Conservation (phyloP, 306 rosid species). For the Mimosa pudica region DNA sequence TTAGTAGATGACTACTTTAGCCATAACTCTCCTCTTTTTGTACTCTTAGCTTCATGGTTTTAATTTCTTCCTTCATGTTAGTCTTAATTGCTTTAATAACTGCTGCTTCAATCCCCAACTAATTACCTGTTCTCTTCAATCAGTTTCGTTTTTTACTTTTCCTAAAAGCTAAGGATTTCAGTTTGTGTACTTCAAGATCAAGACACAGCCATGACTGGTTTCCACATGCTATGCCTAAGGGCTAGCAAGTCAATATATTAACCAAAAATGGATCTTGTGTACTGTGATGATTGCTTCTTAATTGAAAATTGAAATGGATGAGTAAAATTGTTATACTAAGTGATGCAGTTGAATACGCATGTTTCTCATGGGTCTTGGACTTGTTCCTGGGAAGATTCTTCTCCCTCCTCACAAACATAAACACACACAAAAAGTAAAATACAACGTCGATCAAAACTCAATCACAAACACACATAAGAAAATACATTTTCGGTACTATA, state of each 20-base stretch:
- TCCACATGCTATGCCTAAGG: background rate
- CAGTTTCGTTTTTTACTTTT: background rate
- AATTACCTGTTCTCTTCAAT: slow-evolving; percentile 5
- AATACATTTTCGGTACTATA: no score
- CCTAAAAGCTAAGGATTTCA: background rate
- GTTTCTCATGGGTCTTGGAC: no score
- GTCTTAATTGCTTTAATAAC: slow-evolving; percentile 4
- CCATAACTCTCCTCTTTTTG: background rate
- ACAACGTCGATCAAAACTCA: no score
- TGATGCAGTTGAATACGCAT: no score
- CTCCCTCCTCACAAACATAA: no score
- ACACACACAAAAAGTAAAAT: no score
- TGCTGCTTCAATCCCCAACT: slow-evolving; percentile 33
- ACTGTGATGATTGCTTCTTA: no score
- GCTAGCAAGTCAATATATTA: background rate
- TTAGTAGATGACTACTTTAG: slow-evolving; percentile 30
- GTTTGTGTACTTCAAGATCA: background rate
- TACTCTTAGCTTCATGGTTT: background rate
- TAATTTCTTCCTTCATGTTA: slow-evolving; percentile 1
- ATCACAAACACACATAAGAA: no score
- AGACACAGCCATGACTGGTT: background rate
- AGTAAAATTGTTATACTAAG: no score
- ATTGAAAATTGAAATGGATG: no score
- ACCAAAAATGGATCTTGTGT: no score
- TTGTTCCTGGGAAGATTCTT: no score